These are phyloP conservation scores for Ceratocystis albifundus DNA, from an alignment of 2,329 filamentous ascomycete genomes.

Conservation along the genomic window DNA sequence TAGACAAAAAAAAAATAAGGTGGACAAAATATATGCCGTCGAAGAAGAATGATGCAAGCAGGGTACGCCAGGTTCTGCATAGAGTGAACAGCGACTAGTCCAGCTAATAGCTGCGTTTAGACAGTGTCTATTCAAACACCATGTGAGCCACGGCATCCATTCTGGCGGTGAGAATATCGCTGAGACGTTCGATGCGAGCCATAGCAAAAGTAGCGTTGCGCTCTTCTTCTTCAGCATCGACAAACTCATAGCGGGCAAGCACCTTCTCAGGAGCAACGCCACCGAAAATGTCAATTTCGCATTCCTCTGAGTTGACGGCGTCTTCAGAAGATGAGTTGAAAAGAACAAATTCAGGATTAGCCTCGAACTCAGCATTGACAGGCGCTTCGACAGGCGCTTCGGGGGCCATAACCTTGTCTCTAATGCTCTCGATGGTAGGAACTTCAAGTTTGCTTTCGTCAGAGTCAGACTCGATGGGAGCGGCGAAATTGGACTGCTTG, in stretches of 20 bases:
- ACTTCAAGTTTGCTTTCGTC: constrained; percentile 47
- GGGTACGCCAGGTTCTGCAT: constrained; percentile 16
- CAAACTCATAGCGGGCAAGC: constrained; percentile 50
- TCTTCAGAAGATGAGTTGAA: constrained; percentile 38
- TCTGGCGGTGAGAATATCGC: constrained; percentile 26
- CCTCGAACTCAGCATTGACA: constrained; percentile 48
- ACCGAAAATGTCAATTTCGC: constrained; percentile 41
- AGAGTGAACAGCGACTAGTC: constrained; percentile 20
- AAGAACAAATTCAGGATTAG: constrained; percentile 50
- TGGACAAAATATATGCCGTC: constrained; percentile 12
- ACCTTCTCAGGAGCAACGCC: constrained; percentile 53
- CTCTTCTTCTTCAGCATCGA: constrained; percentile 45
- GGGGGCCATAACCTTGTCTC: constrained; percentile 30
- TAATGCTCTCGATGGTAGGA: constrained; percentile 41
- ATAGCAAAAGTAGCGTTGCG: constrained; percentile 35
- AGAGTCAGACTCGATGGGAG: constrained; percentile 33
- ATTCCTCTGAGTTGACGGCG: constrained; percentile 30
- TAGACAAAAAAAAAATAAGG: background rate
- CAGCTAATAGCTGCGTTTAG: constrained; percentile 18
- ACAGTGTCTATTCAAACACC: constrained; percentile 8
- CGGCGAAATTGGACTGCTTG: constrained; percentile 50
- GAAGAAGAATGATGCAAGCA: constrained; percentile 15
- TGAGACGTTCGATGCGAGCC: constrained; percentile 41
- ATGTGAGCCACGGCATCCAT: constrained; percentile 22
- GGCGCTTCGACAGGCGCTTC: constrained; percentile 28